Evolutionary conservation across 768 basidiomycete genomes (phyloP).

Genomic region (Multifurca ochricompacta): DNA sequence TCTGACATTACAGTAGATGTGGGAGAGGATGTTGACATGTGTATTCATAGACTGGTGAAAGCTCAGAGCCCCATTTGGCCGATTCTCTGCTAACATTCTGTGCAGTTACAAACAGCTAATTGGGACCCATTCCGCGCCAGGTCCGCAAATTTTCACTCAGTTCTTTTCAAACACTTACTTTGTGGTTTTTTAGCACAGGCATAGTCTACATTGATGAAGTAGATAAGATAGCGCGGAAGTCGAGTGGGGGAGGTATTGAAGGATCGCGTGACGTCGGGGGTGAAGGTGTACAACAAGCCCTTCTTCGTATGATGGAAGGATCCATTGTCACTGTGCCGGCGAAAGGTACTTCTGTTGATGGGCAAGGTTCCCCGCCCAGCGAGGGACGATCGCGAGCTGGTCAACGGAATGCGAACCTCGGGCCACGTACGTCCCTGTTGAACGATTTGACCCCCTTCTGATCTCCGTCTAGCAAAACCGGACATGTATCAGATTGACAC

Average conservation of each 20-base stretch:
- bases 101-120: constrained; percentile 79
- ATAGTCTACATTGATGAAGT: constrained; percentile 97
- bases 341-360: constrained; percentile 48
- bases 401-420: constrained; percentile 38
- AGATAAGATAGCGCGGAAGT: constrained; percentile 80
- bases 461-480: constrained; percentile 38
- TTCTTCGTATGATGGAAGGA: constrained; percentile 93
- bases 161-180: constrained; percentile 4
- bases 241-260: constrained; percentile 46
- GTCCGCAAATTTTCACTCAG: constrained; percentile 30
- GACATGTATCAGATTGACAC: constrained; percentile 78
- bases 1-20: constrained; percentile 49
- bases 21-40: constrained; percentile 93
- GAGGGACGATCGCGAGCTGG: constrained; percentile 44
- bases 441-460: not conserved
- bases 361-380: constrained; percentile 35
- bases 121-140: constrained; percentile 84
- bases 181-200: constrained; percentile 52
- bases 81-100: not conserved
- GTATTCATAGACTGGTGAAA: constrained; percentile 72
- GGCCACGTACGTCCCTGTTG: constrained; percentile 15
- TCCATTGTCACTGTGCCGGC: constrained; percentile 75
- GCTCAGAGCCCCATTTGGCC: not conserved
- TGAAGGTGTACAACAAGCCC: constrained; percentile 92
- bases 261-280: constrained; percentile 85